Conservation (phyloP, 2,329 filamentous ascomycete genomes). For the Aspergillus sergii region DNA sequence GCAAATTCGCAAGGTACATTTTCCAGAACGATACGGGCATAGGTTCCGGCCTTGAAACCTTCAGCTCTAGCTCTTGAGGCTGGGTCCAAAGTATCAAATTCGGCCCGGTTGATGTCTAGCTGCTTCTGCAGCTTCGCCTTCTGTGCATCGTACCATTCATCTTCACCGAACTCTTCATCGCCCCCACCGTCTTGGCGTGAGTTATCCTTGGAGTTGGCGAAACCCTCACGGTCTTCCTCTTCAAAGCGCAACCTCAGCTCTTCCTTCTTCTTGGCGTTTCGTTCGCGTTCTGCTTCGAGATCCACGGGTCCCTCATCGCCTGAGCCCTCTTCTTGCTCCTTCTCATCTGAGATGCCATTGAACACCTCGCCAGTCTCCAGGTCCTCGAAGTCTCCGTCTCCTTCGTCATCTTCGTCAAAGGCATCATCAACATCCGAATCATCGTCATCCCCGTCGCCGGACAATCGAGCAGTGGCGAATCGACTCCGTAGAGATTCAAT, state of each 20-base stretch:
- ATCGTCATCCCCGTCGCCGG: conserved; percentile 58
- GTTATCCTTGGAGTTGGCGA: conserved; percentile 80
- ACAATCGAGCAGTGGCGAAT: conserved; percentile 72
- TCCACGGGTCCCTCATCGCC: conserved; percentile 43
- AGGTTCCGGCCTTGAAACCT: conserved; percentile 88
- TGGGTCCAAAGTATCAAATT: conserved; percentile 86
- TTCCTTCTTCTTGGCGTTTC: conserved; percentile 89
- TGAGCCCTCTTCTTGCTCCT: conserved; percentile 56
- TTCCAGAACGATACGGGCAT: conserved; percentile 87
- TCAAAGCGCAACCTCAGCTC: conserved; percentile 94
- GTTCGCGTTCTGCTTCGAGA: conserved; percentile 85
- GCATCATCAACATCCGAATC: conserved; percentile 52
- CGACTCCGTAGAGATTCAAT: conserved; percentile 72
- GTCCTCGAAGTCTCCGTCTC: conserved; percentile 83
- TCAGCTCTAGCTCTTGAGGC: conserved; percentile 80
- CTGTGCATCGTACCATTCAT: conserved; percentile 98
- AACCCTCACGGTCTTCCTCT: conserved; percentile 95
- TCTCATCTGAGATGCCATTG: conserved; percentile 44
- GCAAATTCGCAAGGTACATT: conserved; percentile 90
- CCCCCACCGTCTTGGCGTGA: conserved; percentile 70
- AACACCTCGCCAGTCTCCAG: conserved; percentile 72
- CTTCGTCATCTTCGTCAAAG: conserved; percentile 65
- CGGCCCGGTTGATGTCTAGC: conserved; percentile 91
- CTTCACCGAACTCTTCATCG: conserved; percentile 81
- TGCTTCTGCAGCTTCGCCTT: conserved; percentile 96